These are phyloP conservation scores for Termitomyces sp. DNA, from an alignment of 768 basidiomycete genomes.

Conservation along the genomic window DNA sequence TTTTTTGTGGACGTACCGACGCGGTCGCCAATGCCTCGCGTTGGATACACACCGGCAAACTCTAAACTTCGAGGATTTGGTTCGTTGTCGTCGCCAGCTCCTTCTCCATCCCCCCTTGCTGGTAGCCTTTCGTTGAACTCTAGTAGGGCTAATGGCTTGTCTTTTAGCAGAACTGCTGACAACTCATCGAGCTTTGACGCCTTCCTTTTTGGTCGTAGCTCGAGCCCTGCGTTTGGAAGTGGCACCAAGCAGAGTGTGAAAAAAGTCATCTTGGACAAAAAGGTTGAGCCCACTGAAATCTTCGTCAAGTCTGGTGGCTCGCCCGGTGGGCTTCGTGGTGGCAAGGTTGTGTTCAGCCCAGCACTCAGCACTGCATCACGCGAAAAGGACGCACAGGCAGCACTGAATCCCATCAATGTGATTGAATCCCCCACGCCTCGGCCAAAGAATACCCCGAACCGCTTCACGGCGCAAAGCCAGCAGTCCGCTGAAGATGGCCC, in stretches of 20 bases:
- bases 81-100: slow-evolving; percentile 37
- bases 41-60: slow-evolving; percentile 62
- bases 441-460: slow-evolving; percentile 34
- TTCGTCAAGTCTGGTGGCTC: slow-evolving; percentile 48
- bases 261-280: slow-evolving; percentile 87
- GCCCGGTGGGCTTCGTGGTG: slow-evolving; percentile 37
- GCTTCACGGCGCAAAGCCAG: slow-evolving; percentile 32
- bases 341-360: slow-evolving; percentile 70
- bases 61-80: slow-evolving; percentile 73
- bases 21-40: slow-evolving; percentile 63
- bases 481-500: slow-evolving; percentile 17
- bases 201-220: slow-evolving; percentile 56
- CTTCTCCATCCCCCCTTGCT: slow-evolving; percentile 30
- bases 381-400: slow-evolving; percentile 56
- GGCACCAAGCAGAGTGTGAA: slow-evolving; percentile 81
- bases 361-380: slow-evolving; percentile 70
- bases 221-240: slow-evolving; percentile 63
- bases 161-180: slow-evolving; percentile 43
- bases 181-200: slow-evolving; percentile 51
- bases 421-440: slow-evolving; percentile 33
- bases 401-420: slow-evolving; percentile 21
- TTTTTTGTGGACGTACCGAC: slow-evolving; percentile 76
- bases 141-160: slow-evolving; percentile 52
- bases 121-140: slow-evolving; percentile 42
- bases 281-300: slow-evolving; percentile 67